Percentiles rank a stretch among this genome's conserved stretches.
Evolutionary conservation across 2,329 filamentous ascomycete genomes (phyloP).

Genomic region (Trichophyton rubrum): DNA sequence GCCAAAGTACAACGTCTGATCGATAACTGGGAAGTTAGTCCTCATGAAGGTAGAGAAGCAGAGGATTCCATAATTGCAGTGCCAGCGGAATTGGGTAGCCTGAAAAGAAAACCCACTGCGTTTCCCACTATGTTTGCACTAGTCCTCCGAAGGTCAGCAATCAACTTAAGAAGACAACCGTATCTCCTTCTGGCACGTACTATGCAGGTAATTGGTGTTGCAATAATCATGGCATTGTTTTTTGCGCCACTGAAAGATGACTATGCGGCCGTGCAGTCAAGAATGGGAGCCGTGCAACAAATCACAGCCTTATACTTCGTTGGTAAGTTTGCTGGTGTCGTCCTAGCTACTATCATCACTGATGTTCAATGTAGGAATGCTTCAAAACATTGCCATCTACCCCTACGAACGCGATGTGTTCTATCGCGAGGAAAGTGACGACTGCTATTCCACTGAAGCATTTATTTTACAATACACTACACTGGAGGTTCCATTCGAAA

Average conservation of each 20-base stretch:
- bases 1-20: conserved; percentile 51
- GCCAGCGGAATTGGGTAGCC: conserved; percentile 58
- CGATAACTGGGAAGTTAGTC: conserved; percentile 40
- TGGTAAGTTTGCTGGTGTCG: conserved; percentile 15
- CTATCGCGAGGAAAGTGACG: conserved; percentile 63
- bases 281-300: conserved; percentile 62
- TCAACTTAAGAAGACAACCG: conserved; percentile 58
- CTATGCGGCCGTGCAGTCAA: conserved; percentile 58
- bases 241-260: conserved; percentile 59
- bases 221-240: conserved; percentile 52
- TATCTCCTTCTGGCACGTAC: conserved; percentile 51
- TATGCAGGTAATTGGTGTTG: conserved; percentile 54
- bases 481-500: conserved; percentile 60
- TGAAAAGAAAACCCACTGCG: conserved; percentile 51
- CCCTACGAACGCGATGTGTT: conserved; percentile 62
- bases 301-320: conserved; percentile 44
- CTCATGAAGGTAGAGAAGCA: conserved; percentile 14
- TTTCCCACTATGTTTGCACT: conserved; percentile 54
- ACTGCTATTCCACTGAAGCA: conserved; percentile 56
- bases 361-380: conserved; percentile 45
- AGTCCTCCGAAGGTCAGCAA: conserved; percentile 52
- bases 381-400: conserved; percentile 66
- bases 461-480: conserved; percentile 60
- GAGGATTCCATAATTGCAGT: conserved; percentile 42
- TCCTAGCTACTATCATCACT: background rate